Conservation (phyloP, 257 asterid genomes). For the Craterostigma plantagineum region DNA sequence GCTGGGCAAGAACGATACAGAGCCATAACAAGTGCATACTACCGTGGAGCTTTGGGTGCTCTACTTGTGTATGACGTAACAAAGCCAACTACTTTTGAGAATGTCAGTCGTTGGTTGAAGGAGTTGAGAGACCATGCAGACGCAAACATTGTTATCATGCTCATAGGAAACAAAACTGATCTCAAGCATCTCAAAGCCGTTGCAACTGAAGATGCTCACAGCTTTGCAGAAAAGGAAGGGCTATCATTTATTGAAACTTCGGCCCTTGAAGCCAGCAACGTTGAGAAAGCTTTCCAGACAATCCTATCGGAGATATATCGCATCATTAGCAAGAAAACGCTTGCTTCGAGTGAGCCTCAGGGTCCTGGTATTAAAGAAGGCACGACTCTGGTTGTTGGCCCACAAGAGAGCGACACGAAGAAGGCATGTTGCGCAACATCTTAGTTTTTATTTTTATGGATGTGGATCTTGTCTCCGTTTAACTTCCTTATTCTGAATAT, state of each 20-base stretch:
- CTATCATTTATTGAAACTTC: slow-evolving; percentile 83
- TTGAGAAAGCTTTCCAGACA: slow-evolving; percentile 71
- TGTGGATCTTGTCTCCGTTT: neutral
- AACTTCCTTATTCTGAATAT: slow-evolving; percentile 5
- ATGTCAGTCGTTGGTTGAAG: slow-evolving; percentile 86
- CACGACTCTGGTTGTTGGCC: slow-evolving; percentile 52
- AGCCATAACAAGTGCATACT: slow-evolving; percentile 93
- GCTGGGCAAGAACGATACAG: slow-evolving; percentile 99
- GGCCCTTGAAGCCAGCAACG: slow-evolving; percentile 78
- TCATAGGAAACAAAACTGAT: slow-evolving; percentile 81
- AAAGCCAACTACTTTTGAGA: slow-evolving; percentile 81
- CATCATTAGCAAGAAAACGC: slow-evolving; percentile 68
- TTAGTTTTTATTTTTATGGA: slow-evolving; percentile 3
- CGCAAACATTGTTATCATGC: slow-evolving; percentile 76
- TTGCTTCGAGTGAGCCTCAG: slow-evolving; percentile 50
- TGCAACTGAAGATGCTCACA: slow-evolving; percentile 83
- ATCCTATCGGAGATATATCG: slow-evolving; percentile 79
- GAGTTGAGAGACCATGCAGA: slow-evolving; percentile 94
- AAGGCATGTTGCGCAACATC: slow-evolving; percentile 71
- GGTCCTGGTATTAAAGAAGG: slow-evolving; percentile 59
- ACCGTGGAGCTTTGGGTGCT: slow-evolving; percentile 94
- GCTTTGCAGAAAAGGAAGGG: slow-evolving; percentile 77
- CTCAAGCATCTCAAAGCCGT: slow-evolving; percentile 85
- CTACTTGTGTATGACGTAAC: slow-evolving; percentile 85
- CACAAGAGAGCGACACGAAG: slow-evolving; percentile 39